Base-by-base conservation (phyloP, 371 early-diverging fungal species). In the Mycotypha africana region DNA sequence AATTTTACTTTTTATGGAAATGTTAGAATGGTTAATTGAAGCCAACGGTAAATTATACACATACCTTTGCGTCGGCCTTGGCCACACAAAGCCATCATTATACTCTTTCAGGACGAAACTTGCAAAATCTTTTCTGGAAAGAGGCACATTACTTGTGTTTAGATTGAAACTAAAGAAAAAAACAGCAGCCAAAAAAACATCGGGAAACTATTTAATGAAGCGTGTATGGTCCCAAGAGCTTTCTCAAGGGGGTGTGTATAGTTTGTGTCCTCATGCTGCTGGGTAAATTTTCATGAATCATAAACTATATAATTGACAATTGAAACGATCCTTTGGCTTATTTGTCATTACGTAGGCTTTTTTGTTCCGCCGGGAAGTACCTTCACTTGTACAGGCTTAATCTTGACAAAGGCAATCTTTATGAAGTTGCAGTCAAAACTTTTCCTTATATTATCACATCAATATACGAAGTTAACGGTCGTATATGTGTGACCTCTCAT, bases 201-300 rank as follows among this genome's bases (percentile, higher is more conserved):
- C 34, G 12, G 30, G 25, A 26, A 28, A 37, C 11, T 58, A 56
- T 37, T 43, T 45, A 11, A 9, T 72, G 14, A 58, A 58, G 6
- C 49, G 47, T 2, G 61, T 67, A 22, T 65, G 65, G 66, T 51
- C 49, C 11, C 44, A 65, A 28, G 61, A 65, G 11, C 46, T 53
- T 15, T 32, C 63, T n/a, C 58, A 58, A 2, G 68, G 63, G 12
- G 68, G 66, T 12, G 64, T 72, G 2, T 54, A 52, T 42, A 55
- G 66, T 12, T 60, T 72, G 1, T 64, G 72, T 53, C 66, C 65
- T n/a, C 66, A 67, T 51, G 42, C 68, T 17, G 55, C 53, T 22
- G 63, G 65, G 72, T 71, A 71, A 55, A 8, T 20, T 17, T 9
- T 11, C 2, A 38, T 12, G 16, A 0, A 47, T 28, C 42, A 19